Base-by-base conservation (phyloP, 441 rosid species). In the Syzygium malaccense region DNA sequence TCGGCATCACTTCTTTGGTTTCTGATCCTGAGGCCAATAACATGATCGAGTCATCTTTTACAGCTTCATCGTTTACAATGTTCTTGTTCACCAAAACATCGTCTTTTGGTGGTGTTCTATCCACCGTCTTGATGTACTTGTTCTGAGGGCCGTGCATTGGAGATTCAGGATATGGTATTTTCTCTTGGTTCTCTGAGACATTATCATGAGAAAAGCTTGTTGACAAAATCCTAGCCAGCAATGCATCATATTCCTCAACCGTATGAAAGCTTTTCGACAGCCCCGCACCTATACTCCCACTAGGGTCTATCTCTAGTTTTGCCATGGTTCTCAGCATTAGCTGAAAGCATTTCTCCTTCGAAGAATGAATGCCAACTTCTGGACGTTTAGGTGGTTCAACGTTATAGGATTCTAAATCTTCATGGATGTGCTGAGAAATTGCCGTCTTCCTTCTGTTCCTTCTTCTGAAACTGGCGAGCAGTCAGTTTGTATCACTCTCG, bases 191-290 rank as follows among this genome's bases (percentile, higher is more conserved):
- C 13, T 88, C 56, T 9, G 18, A 20, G 41, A 55, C 56, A 55
- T 55, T 55, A 55, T 18, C 56, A 18, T 55, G 7, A 53, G 71
- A 68, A 55, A 32, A 23, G 25, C 83, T 62, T 28, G 89, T 23
- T 28, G 56, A 55, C 41, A 15, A 55, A 26, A 87, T n/a, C n/a
- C 54, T 88, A 85, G 90, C 88, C n/a, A 91, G 84, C 87, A 93
- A 41, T 32, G 88, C 91, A 62, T 92, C 92, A 19, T 84, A 92
- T 55, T 93, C 92, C 87, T 93, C 90, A 49, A 91, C 91, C 3
- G 94, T 91, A 64, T 92, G 93, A 87, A 92, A 91, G 86, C 92
- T 92, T 91, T 87, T 89, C 15, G 87, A 87, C 37, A 86, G 86
- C 10, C 18, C 14, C 45, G 68, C 23, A 14, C 86, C 90, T 86